Evolutionary conservation across 768 basidiomycete genomes (phyloP).

Genomic region (Paxillus rubicundulus): DNA sequence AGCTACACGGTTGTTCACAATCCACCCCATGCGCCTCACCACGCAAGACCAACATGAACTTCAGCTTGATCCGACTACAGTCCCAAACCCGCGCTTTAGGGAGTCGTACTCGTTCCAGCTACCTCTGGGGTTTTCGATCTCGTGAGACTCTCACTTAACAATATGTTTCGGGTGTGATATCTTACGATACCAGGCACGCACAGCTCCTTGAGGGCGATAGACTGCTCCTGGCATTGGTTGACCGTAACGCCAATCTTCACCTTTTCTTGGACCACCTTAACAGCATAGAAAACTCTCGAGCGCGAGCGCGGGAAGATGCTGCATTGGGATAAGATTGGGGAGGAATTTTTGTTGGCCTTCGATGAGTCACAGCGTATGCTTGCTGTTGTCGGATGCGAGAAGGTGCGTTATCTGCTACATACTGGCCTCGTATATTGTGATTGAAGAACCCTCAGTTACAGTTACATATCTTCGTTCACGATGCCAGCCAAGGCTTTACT

Average conservation of each 20-base stretch:
- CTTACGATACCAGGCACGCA: conserved; percentile 23
- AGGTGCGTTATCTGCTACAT: conserved; percentile 28
- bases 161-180: background rate
- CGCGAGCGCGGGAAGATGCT: conserved; percentile 34
- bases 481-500: conserved; percentile 44
- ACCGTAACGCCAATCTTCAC: conserved; percentile 29
- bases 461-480: conserved; percentile 48
- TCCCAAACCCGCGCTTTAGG: conserved; percentile 26
- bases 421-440: background rate
- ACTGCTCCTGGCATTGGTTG: conserved; percentile 41
- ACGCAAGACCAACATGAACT: conserved; percentile 30
- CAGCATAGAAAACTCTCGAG: conserved; percentile 31
- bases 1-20: conserved; percentile 21
- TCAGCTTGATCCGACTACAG: conserved; percentile 20
- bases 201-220: conserved; percentile 42
- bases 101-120: conserved; percentile 25
- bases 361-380: conserved; percentile 53
- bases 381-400: conserved; percentile 41
- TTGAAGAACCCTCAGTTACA: conserved; percentile 26
- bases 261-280: conserved; percentile 38
- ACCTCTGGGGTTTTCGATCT: conserved; percentile 21
- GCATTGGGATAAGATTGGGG: conserved; percentile 46
- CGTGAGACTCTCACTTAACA: conserved; percentile 8
- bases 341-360: conserved; percentile 44
- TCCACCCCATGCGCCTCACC: conserved; percentile 30